phyloP scores from a whole-genome alignment of 1,284 basidiomycete genomes.

The Porphyrellus sp. region DNA sequence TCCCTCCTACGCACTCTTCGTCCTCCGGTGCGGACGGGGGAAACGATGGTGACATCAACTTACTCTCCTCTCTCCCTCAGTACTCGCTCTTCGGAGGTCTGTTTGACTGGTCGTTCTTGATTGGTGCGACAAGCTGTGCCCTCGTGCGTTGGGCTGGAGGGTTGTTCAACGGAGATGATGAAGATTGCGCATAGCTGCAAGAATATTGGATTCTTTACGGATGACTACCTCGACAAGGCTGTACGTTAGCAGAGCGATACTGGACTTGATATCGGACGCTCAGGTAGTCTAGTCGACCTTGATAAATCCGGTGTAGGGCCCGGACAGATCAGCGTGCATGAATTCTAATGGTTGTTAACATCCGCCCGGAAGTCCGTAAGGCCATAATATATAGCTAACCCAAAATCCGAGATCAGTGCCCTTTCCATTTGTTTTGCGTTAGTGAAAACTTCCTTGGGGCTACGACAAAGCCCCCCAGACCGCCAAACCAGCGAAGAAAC shows the following conservation, averaged over 20 bases:
- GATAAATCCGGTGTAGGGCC: not conserved
- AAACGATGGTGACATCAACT: constrained; percentile 40
- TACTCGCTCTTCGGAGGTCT: constrained; percentile 70
- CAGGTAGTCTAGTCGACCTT: not conserved
- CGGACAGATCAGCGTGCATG: not conserved
- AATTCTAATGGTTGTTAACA: not conserved
- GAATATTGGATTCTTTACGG: not conserved
- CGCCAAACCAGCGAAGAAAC: constrained; percentile 64
- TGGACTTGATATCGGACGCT: not conserved
- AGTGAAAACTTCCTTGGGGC: not conserved
- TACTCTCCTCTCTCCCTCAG: constrained; percentile 71
- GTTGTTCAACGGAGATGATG: constrained; percentile 20
- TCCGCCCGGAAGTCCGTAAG: not conserved
- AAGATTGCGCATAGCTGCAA: constrained; percentile 12
- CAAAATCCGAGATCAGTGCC: not conserved
- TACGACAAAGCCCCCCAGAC: constrained; percentile 61
- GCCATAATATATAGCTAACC: constrained; percentile 12
- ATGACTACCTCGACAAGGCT: not conserved
- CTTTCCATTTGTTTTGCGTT: not conserved
- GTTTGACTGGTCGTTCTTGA: constrained; percentile 69
- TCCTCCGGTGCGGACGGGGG: constrained; percentile 20
- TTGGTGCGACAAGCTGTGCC: constrained; percentile 48
- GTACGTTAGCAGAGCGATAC: constrained; percentile 7
- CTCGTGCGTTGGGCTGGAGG: constrained; percentile 49
- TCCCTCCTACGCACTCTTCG: constrained; percentile 47